Evolutionary conservation across 2,329 filamentous ascomycete species (phyloP), one percentile per base, ranked within the genome.

Genomic region (Sclerotinia nivalis): DNA sequence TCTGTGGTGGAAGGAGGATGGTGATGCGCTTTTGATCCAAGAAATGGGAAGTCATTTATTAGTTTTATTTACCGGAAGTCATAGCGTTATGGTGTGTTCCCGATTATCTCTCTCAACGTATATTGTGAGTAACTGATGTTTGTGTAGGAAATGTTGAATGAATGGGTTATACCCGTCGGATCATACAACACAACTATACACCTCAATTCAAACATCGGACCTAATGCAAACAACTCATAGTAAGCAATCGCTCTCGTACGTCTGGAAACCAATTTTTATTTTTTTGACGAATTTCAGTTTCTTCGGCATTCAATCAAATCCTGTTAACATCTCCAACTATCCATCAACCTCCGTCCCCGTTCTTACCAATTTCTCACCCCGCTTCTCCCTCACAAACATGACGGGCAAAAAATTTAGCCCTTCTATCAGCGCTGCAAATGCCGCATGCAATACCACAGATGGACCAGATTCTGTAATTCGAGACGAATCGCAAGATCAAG

Each of bases 261-360:
- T 15, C 8, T 37, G 9, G 6, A 2, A 2, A 37, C 6, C 20
- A 25, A 55, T 43, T 31, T 58, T 40, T 56, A 25, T 66, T 43
- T 31, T 58, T 40, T 56, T 69, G 25, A 69, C 61, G 10, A 7
- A n/a, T 49, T 31, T 50, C 4, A 69, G 68, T 66, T 69, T 69
- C 61, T 69, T 69, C 25, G 68, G 68, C 7, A 59, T 69, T n/a
- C 68, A 69, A 25, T 65, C 60, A n/a, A 69, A 56, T 18, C 60
- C 61, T 15, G 15, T 49, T 3, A 50, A 66, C 22, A 43, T 9
- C 9, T 56, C 60, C 22, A 43, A 10, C 31, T 69, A 66, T 28
- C 68, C 60, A n/a, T 50, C 50, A 66, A 59, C 43, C 18, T 50
- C 60, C 5, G 50, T 66, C 34, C 68, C 68, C 18, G 60, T 66